Base-by-base conservation (phyloP, 176 grass and related monocot species). In the Themeda triandra region DNA sequence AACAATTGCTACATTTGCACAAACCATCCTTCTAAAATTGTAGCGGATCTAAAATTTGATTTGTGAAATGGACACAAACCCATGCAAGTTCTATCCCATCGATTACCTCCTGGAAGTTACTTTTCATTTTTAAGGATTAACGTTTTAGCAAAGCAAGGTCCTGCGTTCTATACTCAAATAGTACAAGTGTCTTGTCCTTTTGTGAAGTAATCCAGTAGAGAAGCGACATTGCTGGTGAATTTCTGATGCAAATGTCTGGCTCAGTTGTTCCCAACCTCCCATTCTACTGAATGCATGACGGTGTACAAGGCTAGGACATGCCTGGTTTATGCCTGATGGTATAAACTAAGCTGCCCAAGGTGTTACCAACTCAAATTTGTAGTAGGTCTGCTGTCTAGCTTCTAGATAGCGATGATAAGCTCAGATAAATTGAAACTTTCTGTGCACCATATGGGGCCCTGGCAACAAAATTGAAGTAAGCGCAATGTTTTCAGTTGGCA, bases 1-100 rank as follows among this genome's bases (percentile, higher is more conserved):
- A 65, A 65, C 18, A 73, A 85, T 33, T 71, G 81, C 64, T 84
- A 24, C 37, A 45, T 81, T 77, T 21, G 51, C 77, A 82, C 45
- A 42, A 65, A 71, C 54, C 32, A 80, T 82, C 40, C 27, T 45
- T 84, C 46, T 79, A 79, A 67, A 79, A 44, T n/a, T 89, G 48
- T 82, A 82, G 15, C 56, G 13, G 19, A 9, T 32, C 74, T 72
- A 63, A 68, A 45, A 4, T 66, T 75, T 69, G 36, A 41, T 41
- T 44, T 44, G 42, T 76, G 30, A 84, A 66, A 85, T 33, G 79
- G 83, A 36, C 14, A 64, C 60, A 33, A 69, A 46, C 17, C 27
- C 45, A 74, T 30, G 58, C 35, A 41, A 72, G 66, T 53, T 67
- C 63, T 71, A 10, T 81, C 25, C 35, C 54, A 25, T 62, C 19